A percentile compares a stretch with the other conserved stretches of the same genome.
These are phyloP conservation scores for Incumbomyces delicatus DNA, from an alignment of 2,329 filamentous ascomycete genomes.

Conservation along the genomic window DNA sequence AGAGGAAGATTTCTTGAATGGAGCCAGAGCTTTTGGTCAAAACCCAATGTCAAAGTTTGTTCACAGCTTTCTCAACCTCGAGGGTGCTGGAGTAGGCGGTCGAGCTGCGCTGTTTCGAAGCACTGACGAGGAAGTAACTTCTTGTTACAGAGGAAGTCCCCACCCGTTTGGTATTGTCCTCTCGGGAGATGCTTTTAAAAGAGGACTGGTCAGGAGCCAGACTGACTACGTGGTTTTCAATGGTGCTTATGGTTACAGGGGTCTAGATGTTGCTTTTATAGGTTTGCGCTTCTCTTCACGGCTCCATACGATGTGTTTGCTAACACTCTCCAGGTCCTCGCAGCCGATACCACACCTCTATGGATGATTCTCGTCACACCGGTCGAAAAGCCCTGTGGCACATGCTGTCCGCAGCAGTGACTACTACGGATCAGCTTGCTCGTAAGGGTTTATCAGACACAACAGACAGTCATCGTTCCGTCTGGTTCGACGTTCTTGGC, in stretches of 20 bases:
- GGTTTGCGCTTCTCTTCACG: constrained; percentile 22
- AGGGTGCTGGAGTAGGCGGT: constrained; percentile 87
- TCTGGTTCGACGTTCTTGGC: constrained; percentile 94
- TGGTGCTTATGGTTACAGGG: constrained; percentile 67
- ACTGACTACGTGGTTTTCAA: constrained; percentile 86
- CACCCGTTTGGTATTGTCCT: constrained; percentile 79
- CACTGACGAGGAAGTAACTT: constrained; percentile 77
- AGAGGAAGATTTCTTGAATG: constrained; percentile 86
- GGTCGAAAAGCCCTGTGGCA: constrained; percentile 65
- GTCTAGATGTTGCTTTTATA: constrained; percentile 87
- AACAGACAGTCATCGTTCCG: constrained; percentile 57
- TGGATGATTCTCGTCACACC: constrained; percentile 76
- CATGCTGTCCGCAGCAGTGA: constrained; percentile 78
- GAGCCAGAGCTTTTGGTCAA: constrained; percentile 72
- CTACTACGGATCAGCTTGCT: constrained; percentile 63
- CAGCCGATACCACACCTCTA: constrained; percentile 78
- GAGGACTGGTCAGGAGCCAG: constrained; percentile 67
- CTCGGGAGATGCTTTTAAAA: constrained; percentile 72
- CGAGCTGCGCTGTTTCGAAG: constrained; percentile 78
- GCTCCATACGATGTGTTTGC: background rate
- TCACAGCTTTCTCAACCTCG: constrained; percentile 85
- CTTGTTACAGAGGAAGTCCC: constrained; percentile 59
- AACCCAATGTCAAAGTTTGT: constrained; percentile 71
- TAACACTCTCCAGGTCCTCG: constrained; percentile 46
- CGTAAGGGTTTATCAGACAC: constrained; percentile 30